Base-by-base conservation (phyloP, 2,329 filamentous ascomycete species). In the Aspergillus transmontanensis region DNA sequence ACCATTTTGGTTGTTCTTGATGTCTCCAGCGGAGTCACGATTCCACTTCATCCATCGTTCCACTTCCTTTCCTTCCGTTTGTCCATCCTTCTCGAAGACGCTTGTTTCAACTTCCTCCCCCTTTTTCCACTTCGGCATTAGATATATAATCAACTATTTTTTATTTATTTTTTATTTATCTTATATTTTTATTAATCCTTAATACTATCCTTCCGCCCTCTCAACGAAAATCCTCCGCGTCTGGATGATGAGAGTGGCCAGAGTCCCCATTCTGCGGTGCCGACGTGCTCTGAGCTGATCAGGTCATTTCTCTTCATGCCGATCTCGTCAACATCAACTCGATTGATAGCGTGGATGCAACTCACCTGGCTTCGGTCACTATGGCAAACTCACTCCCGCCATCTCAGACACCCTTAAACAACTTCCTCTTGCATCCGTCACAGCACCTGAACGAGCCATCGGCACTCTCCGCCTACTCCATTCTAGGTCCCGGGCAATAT, bases 401-500 rank as follows among this genome's bases (percentile, higher is more conserved):
- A 57, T 61, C 75, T 61, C 73, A 75, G 62, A 55, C 72, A 56
- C 64, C 73, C 67, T 41, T 76, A 68, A 70, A 68, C n/a, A 68
- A 71, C 28, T 73, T 63, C 60, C 32, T 73, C 30, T 58, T 71
- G 10, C 67, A 68, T 64, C 64, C 69, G 62, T 71, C 71, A 61
- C 66, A 72, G 41, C 69, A 71, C 43, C 55, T 66, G 64, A 62
- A 71, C 51, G 66, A 74, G 46, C 64, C 70, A 26, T 60, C 65
- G 43, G 65, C 68, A 21, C 67, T 77, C 63, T 71, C 76, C 32
- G 69, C 75, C 32, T 77, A 73, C 59, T 73, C 75, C 11, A 61
- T 79, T 19, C 70, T 79, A 41, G 76, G 73, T 11, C 71, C 72
- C 14, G 73, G 73, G 32, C 71, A 77, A 48, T 80, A 80, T 66